Evolutionary conservation across 2,329 filamentous ascomycete species (phyloP), one percentile per base, ranked within the genome.

Genomic region (Emmonsiellopsis sp.): DNA sequence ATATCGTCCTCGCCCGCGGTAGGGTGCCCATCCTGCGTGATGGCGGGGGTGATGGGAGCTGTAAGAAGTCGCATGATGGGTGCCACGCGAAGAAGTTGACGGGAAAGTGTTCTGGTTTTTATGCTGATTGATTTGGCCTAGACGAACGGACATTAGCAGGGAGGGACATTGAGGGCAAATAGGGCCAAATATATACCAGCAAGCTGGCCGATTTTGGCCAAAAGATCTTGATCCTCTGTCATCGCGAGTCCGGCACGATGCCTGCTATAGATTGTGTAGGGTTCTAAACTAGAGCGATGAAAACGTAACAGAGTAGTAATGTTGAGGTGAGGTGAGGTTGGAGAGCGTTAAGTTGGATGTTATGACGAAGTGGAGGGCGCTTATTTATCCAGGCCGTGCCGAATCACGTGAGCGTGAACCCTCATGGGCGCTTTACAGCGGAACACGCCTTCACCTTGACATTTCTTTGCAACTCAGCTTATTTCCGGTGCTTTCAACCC

Each of bases 91-190:
- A 1, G 62, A 37, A 20, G 44, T 31, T 37, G 50, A 2, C 13
- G 51, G 37, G 20, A 42, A 5, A 5, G 54, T 52, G 6, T 51
- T 54, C 56, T 84, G 79, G 58, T 80, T 87, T 68, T 87, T 90
- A 73, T 87, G 84, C 51, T 84, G 82, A 67, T 90, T 90, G 66
- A 93, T 92, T 70, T 87, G 85, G 60, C 86, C 86, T 89, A 59
- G 8, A 57, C 30, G 2, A 8, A 7, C 3, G 32, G 35, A 5
- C 20, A 3, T 53, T 31, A 50, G 49, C 30, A 41, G 34, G 47
- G 15, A 51, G 51, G 35, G 31, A 62, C 74, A 74, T 61, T 52
- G 64, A 65, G 65, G 55, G 32, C 61, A 54, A 56, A 13, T 50
- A 26, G 47, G 16, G 35, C 52, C 40, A 42, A 54, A 52, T 45